Percentiles rank a stretch among this genome's conserved stretches.
Evolutionary conservation across 352 stramenopile species (phyloP).

Genomic region (Pythium dissimile): DNA sequence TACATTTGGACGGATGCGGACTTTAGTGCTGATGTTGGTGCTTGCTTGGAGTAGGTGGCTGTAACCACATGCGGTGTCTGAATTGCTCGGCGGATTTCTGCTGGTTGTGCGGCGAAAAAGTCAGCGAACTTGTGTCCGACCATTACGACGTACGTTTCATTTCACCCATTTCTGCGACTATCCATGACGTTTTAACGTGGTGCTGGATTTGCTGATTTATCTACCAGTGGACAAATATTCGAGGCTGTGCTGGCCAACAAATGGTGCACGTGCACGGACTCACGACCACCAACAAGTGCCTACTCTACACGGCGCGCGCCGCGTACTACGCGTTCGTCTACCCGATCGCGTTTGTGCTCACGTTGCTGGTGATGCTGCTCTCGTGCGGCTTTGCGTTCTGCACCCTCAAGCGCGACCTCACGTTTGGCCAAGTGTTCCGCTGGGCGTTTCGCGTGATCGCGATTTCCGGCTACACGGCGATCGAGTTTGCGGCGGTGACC

Average conservation of each 20-base stretch:
- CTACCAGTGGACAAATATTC: constrained; percentile 24
- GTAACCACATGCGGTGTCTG: constrained; percentile 65
- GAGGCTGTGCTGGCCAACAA: constrained; percentile 23
- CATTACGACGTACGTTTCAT: constrained; percentile 46
- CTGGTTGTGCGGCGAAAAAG: constrained; percentile 51
- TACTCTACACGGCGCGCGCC: background rate
- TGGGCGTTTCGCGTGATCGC: constrained; percentile 14
- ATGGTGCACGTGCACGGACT: constrained; percentile 22
- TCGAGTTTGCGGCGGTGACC: constrained; percentile 14
- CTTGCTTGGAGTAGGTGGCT: constrained; percentile 29
- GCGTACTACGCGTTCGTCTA: constrained; percentile 8
- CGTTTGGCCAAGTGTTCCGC: constrained; percentile 13
- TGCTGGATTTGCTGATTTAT: background rate
- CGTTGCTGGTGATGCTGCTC: constrained; percentile 4
- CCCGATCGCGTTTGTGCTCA: constrained; percentile 15
- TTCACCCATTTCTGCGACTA: background rate
- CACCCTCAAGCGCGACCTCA: constrained; percentile 6
- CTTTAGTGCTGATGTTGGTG: background rate
- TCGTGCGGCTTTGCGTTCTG: constrained; percentile 10
- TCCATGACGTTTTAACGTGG: background rate
- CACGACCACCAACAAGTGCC: constrained; percentile 7
- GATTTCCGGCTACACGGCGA: constrained; percentile 12
- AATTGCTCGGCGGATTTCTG: constrained; percentile 54
- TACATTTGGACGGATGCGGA: background rate
- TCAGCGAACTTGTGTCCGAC: constrained; percentile 39